phyloP scores from a whole-genome alignment of 495 filamentous ascomycete species.

The Penicillium salamii region DNA sequence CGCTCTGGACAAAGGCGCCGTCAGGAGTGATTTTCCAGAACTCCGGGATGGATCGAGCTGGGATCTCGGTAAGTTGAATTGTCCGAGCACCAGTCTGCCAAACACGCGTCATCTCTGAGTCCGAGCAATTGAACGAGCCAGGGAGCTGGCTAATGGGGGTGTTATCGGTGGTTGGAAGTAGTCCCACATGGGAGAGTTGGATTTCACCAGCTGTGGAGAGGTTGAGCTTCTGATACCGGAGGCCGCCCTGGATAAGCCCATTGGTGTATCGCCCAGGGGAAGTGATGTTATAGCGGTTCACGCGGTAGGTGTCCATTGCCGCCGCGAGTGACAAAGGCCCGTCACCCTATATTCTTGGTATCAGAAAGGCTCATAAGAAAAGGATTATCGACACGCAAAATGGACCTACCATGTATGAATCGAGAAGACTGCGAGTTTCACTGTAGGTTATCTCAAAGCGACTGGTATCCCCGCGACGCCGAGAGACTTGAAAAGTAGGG shows the following conservation, averaged over 20 bases:
- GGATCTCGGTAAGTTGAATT: constrained; percentile 16
- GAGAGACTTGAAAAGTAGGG: constrained; percentile 15
- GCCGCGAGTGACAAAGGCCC: constrained; percentile 17
- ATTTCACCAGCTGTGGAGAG: constrained; percentile 18
- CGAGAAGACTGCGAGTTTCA: constrained; percentile 10
- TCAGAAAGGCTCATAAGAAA: not conserved
- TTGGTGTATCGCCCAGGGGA: constrained; percentile 2
- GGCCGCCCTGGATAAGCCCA: constrained; percentile 17
- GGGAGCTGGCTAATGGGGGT: constrained; percentile 10
- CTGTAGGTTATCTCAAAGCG: constrained; percentile 20
- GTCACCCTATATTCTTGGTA: constrained; percentile 4
- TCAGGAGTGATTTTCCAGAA: constrained; percentile 19
- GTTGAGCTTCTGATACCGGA: constrained; percentile 24
- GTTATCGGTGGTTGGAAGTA: constrained; percentile 7
- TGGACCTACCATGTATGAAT: constrained; percentile 17
- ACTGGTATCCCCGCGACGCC: constrained; percentile 12
- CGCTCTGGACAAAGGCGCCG: constrained; percentile 17
- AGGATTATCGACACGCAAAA: not conserved
- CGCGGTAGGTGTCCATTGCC: constrained; percentile 22
- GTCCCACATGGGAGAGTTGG: constrained; percentile 11
- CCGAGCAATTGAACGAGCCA: constrained; percentile 19
- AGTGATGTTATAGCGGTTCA: constrained; percentile 19
- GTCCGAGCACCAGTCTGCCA: constrained; percentile 20
- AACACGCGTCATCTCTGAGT: constrained; percentile 12
- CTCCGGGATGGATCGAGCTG: constrained; percentile 10